Evolutionary conservation across 2,329 filamentous ascomycete species (phyloP).

Genomic region (Sporothrix curviconia): DNA sequence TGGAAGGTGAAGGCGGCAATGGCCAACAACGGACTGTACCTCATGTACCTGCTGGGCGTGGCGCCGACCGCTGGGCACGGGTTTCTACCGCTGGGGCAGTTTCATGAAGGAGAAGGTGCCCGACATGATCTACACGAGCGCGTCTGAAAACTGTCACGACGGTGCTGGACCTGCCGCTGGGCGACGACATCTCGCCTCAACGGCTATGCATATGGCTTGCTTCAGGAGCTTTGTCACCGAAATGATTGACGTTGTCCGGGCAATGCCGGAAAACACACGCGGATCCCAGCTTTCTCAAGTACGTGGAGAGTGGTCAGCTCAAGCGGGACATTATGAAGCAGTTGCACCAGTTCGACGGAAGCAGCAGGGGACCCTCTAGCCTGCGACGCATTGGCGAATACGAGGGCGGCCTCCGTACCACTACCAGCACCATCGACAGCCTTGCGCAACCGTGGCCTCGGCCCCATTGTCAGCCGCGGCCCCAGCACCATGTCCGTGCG

Average conservation of each 20-base stretch:
- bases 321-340: constrained; percentile 53
- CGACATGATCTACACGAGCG: constrained; percentile 64
- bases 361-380: background rate
- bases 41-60: constrained; percentile 58
- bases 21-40: constrained; percentile 34
- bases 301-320: constrained; percentile 54
- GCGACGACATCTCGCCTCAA: constrained; percentile 59
- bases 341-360: background rate
- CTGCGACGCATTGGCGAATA: constrained; percentile 33
- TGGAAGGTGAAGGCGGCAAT: too few relatives aligned
- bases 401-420: too few relatives aligned
- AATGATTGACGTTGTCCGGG: constrained; percentile 62
- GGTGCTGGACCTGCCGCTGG: constrained; percentile 69
- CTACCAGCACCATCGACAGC: too few relatives aligned
- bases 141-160: constrained; percentile 79
- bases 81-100: constrained; percentile 50
- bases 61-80: constrained; percentile 54
- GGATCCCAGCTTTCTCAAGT: constrained; percentile 48
- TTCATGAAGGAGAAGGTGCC: constrained; percentile 72
- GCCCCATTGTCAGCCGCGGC: constrained; percentile 38
- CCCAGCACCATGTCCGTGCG: constrained; percentile 62
- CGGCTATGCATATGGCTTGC: constrained; percentile 55
- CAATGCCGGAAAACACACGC: constrained; percentile 68
- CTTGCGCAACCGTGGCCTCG: background rate
- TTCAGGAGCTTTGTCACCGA: constrained; percentile 70